Percentiles rank a stretch among this genome's conserved stretches.
Conservation (phyloP, 2,329 filamentous ascomycete species). For the Hymenoscyphus infarciens region DNA sequence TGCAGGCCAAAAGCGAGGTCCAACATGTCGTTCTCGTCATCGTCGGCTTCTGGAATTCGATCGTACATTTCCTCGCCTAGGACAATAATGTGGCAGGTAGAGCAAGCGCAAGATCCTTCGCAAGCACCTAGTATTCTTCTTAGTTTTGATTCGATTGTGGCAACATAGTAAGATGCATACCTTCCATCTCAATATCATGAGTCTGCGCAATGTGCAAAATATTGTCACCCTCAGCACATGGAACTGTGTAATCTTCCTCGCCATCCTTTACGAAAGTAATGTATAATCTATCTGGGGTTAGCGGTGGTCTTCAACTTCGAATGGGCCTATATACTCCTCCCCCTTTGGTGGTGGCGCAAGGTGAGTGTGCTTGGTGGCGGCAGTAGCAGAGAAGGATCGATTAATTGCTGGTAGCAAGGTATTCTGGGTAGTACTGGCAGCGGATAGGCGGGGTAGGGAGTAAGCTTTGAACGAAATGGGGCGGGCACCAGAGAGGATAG, state of each 20-base stretch:
- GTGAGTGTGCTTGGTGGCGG: constrained; percentile 67
- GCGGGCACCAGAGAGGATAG: not conserved
- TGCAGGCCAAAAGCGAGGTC: constrained; percentile 72
- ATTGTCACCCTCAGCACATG: constrained; percentile 84
- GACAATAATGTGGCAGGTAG: constrained; percentile 72
- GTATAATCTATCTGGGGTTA: constrained; percentile 57
- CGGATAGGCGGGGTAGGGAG: not conserved
- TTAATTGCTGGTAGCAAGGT: constrained; percentile 1
- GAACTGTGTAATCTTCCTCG: constrained; percentile 68
- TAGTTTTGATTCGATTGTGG: not conserved
- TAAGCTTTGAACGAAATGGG: not conserved
- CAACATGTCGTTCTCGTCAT: constrained; percentile 69
- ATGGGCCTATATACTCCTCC: constrained; percentile 66
- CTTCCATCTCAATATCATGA: constrained; percentile 97
- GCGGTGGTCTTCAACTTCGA: constrained; percentile 11
- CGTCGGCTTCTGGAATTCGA: constrained; percentile 57
- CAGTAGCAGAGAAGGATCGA: constrained; percentile 61
- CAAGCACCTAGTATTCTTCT: constrained; percentile 62
- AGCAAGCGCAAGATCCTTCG: constrained; percentile 76
- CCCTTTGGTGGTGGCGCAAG: constrained; percentile 80
- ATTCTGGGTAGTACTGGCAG: not conserved
- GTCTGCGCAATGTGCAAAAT: constrained; percentile 92
- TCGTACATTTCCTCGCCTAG: constrained; percentile 60
- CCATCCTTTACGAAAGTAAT: constrained; percentile 96
- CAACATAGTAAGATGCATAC: constrained; percentile 34